Base-by-base conservation (phyloP, 331 rosid genomes). In the Pyracantha coccinea region DNA sequence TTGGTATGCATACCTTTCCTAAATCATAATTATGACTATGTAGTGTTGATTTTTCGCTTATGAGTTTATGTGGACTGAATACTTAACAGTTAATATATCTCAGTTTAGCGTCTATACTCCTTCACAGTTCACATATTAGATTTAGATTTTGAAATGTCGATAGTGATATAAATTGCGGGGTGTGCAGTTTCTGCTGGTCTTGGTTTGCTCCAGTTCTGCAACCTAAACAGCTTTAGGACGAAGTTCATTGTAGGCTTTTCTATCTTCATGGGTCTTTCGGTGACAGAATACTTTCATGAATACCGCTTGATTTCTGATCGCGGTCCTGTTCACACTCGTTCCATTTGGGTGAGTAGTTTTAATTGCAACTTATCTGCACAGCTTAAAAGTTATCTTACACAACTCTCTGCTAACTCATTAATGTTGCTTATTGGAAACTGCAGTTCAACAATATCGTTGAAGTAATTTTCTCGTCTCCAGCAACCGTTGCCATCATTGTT, bases 241-340 rank as follows among this genome's bases (percentile, higher is more conserved):
- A 82, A 55, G 82, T 88, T 94, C 89, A 88, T 92, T 28, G 57
- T 92, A 0, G 99, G 97, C 23, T 88, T 92, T 75, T 90, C 97
- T 63, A 90, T 94, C 75, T 90, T 89, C 87, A 77, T 94, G 78
- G 97, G 96, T 35, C 88, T 94, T 45, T 92, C 93, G 29, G 86
- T 92, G 80, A 88, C 96, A 45, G 91, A 90, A 20, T 92, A 90
- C 81, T 94, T 94, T 83, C 74, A 82, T 1, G 80, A 86, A 20
- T 84, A 86, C 75, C 66, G 69, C 13, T 7, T 77, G 44, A 71
- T 69, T n/a, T 75, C 90, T 0, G 91, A 91, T 7, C 88, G 74
- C 69, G 96, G 89, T 67, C 99, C 96, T 35, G 87, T 88, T 25
- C 89, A 84, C 71, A 91, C 99, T 2, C 62, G 90, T 62, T 81